Evolutionary conservation across 331 rosid genomes (phyloP).

Genomic region (Saraca asoca): DNA sequence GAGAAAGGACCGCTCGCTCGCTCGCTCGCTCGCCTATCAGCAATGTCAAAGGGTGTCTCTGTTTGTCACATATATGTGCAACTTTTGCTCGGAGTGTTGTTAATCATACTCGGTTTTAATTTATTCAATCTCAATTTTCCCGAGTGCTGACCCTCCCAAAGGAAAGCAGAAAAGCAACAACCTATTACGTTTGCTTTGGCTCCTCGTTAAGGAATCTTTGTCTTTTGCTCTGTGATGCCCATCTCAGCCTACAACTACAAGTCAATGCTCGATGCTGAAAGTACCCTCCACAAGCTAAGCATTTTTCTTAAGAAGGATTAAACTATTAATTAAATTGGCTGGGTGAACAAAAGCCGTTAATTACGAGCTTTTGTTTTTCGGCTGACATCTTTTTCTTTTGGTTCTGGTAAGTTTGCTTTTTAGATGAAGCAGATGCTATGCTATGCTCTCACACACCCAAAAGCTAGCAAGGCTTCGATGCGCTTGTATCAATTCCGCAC

Average conservation of each 20-base stretch:
- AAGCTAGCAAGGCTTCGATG: no score
- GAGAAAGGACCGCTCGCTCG: conserved; percentile 45
- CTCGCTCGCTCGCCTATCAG: conserved; percentile 37
- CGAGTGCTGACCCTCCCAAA: conserved; percentile 39
- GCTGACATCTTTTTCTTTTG: not conserved
- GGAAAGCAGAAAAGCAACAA: conserved; percentile 29
- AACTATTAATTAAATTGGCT: conserved; percentile 18
- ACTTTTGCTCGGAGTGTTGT: no score
- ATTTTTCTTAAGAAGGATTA: not conserved
- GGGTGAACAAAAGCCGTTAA: conserved; percentile 55
- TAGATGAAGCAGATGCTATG: conserved; percentile 27
- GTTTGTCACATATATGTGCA: conserved; percentile 6
- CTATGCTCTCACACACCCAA: conserved; percentile 8
- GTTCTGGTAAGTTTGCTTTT: conserved; percentile 39
- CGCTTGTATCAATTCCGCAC: conserved; percentile 29
- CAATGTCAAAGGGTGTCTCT: conserved; percentile 48
- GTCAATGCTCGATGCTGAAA: conserved; percentile 54
- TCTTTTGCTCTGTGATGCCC: conserved; percentile 30
- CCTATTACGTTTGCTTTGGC: conserved; percentile 38
- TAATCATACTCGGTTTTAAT: no score
- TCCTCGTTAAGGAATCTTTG: conserved; percentile 73
- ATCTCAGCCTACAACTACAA: conserved; percentile 7
- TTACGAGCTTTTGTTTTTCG: conserved; percentile 38
- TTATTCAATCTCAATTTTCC: no score
- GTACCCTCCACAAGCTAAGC: conserved; percentile 56